A percentile compares a stretch with the other conserved stretches of the same genome.
Evolutionary conservation across 768 basidiomycete genomes (phyloP).

Genomic region (Mycena maculata): DNA sequence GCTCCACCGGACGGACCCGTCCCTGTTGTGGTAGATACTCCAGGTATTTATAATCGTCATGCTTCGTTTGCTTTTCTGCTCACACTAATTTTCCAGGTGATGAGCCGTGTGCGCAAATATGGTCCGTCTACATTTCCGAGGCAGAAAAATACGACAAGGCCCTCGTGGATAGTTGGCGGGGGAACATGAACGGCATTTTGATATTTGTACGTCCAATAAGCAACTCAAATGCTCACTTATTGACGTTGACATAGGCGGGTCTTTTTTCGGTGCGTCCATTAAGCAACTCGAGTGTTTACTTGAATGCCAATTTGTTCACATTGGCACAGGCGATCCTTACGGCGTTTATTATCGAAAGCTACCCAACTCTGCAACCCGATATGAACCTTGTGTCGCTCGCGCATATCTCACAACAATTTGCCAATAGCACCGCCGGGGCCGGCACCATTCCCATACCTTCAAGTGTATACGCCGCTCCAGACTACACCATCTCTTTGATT

Average conservation of each 20-base stretch:
- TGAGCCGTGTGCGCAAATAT: slow-evolving; percentile 35
- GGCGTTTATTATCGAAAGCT: slow-evolving; percentile 35
- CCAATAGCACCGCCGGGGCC: slow-evolving; percentile 1
- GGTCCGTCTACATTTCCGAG: slow-evolving; percentile 34
- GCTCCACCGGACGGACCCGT: slow-evolving; percentile 1
- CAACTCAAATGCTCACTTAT: neutral
- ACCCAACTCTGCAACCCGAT: slow-evolving; percentile 17
- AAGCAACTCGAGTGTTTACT: neutral
- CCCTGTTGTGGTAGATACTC: slow-evolving; percentile 28
- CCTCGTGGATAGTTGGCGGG: slow-evolving; percentile 30
- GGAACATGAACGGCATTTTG: slow-evolving; percentile 32
- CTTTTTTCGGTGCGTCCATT: slow-evolving; percentile 30
- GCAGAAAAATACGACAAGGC: slow-evolving; percentile 37
- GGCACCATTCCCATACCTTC: neutral
- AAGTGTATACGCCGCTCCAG: neutral
- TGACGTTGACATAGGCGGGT: slow-evolving; percentile 26
- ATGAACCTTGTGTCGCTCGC: neutral
- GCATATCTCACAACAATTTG: slow-evolving; percentile 12
- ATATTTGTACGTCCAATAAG: slow-evolving; percentile 25
- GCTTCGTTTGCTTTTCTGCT: neutral
- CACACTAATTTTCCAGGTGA: slow-evolving; percentile 24
- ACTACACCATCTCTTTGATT: neutral
- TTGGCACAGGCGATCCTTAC: slow-evolving; percentile 26
- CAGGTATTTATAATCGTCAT: slow-evolving; percentile 20
- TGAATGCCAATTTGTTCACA: too few relatives aligned